Evolutionary conservation across 2,329 filamentous ascomycete genomes (phyloP).

Genomic region (Magnaporthiopsis poae): DNA sequence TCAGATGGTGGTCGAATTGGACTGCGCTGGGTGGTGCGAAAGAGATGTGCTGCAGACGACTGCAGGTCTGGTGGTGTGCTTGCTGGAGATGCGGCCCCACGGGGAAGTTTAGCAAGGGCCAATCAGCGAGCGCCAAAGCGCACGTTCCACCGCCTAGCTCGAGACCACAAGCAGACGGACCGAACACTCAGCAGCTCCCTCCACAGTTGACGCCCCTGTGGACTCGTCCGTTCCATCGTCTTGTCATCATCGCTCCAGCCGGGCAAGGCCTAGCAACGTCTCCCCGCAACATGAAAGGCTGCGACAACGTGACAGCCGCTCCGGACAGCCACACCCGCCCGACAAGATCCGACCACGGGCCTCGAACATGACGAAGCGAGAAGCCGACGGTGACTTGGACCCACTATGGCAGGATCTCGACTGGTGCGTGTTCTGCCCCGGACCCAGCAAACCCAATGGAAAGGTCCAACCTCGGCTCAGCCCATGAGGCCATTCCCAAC

Average conservation of each 20-base stretch:
- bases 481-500: neutral
- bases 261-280: slow-evolving; percentile 1
- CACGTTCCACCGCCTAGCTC: neutral
- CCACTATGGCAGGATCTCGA: slow-evolving; percentile 67
- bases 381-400: slow-evolving; percentile 38
- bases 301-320: slow-evolving; percentile 11
- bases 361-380: neutral
- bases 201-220: neutral
- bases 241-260: neutral
- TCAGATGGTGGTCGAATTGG: neutral
- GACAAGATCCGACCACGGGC: slow-evolving; percentile 13
- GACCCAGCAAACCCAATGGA: too few relatives aligned
- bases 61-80: too few relatives aligned
- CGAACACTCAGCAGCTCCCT: neutral
- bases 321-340: slow-evolving; percentile 6
- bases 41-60: too few relatives aligned
- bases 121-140: neutral
- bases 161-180: too few relatives aligned
- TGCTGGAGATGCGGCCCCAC: neutral
- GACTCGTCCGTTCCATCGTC: neutral
- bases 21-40: neutral
- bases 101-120: too few relatives aligned
- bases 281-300: slow-evolving; percentile 1
- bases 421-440: slow-evolving; percentile 44
- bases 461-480: too few relatives aligned